Evolutionary conservation across 2,329 filamentous ascomycete species (phyloP).

Genomic region (Atkinsonella texensis): DNA sequence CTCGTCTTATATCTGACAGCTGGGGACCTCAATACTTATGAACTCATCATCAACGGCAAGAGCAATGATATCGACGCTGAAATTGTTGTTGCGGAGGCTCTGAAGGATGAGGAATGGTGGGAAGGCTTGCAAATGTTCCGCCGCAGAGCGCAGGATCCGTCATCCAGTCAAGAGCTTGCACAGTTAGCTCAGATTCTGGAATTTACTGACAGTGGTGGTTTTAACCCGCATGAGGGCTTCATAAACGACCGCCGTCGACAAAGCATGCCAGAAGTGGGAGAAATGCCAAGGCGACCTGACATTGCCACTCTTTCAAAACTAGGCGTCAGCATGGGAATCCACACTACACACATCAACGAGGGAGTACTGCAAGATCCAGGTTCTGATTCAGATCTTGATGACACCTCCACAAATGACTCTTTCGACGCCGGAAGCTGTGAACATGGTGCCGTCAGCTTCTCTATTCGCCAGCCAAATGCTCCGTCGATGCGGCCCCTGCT

Average conservation of each 20-base stretch:
- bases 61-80: slow-evolving; percentile 41
- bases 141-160: slow-evolving; percentile 25
- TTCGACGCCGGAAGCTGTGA: slow-evolving; percentile 19
- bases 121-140: slow-evolving; percentile 52
- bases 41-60: slow-evolving; percentile 65
- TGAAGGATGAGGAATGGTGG: slow-evolving; percentile 75
- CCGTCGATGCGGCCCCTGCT: slow-evolving; percentile 13
- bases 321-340: slow-evolving; percentile 60
- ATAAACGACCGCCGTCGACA: slow-evolving; percentile 22
- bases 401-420: slow-evolving; percentile 20
- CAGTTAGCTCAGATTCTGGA: slow-evolving; percentile 33
- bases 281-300: slow-evolving; percentile 48
- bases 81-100: slow-evolving; percentile 49
- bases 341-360: slow-evolving; percentile 58
- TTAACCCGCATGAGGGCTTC: slow-evolving; percentile 27
- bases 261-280: slow-evolving; percentile 47
- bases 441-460: slow-evolving; percentile 13
- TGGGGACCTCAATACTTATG: slow-evolving; percentile 60
- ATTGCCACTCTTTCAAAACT: slow-evolving; percentile 40
- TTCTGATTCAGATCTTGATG: slow-evolving; percentile 19
- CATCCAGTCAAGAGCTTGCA: slow-evolving; percentile 29
- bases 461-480: slow-evolving; percentile 13
- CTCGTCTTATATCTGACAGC: slow-evolving; percentile 73
- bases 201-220: slow-evolving; percentile 29
- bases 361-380: slow-evolving; percentile 39